A percentile compares a stretch with the other conserved stretches of the same genome.
These are phyloP conservation scores for Aspergillaceae sp. DNA, from an alignment of 2,329 filamentous ascomycete genomes.

Conservation along the genomic window DNA sequence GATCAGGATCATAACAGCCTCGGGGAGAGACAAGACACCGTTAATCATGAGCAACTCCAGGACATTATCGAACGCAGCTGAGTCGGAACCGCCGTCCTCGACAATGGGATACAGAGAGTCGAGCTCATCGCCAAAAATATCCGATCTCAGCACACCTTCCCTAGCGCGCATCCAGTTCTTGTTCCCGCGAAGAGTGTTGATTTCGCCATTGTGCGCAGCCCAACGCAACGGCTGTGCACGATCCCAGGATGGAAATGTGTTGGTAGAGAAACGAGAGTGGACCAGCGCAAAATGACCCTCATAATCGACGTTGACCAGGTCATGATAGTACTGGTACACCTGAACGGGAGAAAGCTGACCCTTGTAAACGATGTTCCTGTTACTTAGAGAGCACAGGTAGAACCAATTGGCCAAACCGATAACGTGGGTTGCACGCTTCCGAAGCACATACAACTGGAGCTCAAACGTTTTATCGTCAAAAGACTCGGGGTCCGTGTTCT, in stretches of 20 bases:
- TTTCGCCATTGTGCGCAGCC: slow-evolving; percentile 98
- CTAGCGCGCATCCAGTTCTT: slow-evolving; percentile 99
- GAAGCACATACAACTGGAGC: slow-evolving; percentile 83
- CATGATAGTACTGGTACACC: slow-evolving; percentile 97
- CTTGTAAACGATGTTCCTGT: slow-evolving; percentile 99
- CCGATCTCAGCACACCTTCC: slow-evolving; percentile 88
- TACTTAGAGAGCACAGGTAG: slow-evolving; percentile 91
- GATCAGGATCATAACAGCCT: slow-evolving; percentile 98
- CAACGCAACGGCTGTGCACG: slow-evolving; percentile 91
- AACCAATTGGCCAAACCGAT: slow-evolving; percentile 98
- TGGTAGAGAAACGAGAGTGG: slow-evolving; percentile 94
- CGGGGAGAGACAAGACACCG: slow-evolving; percentile 85
- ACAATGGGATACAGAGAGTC: slow-evolving; percentile 88
- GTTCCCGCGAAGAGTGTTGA: slow-evolving; percentile 93
- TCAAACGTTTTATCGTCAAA: slow-evolving; percentile 86
- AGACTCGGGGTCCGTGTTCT: slow-evolving; percentile 64
- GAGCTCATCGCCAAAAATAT: slow-evolving; percentile 85
- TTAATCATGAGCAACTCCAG: slow-evolving; percentile 91
- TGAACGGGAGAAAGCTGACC: slow-evolving; percentile 88
- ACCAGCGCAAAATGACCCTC: slow-evolving; percentile 95
- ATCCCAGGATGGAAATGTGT: slow-evolving; percentile 98
- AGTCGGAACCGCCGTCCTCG: slow-evolving; percentile 93
- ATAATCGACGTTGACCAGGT: slow-evolving; percentile 92
- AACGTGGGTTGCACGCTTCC: slow-evolving; percentile 89
- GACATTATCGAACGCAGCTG: slow-evolving; percentile 94